Conservation (phyloP, 257 asterid species). For the Nicotiana attenuata region DNA sequence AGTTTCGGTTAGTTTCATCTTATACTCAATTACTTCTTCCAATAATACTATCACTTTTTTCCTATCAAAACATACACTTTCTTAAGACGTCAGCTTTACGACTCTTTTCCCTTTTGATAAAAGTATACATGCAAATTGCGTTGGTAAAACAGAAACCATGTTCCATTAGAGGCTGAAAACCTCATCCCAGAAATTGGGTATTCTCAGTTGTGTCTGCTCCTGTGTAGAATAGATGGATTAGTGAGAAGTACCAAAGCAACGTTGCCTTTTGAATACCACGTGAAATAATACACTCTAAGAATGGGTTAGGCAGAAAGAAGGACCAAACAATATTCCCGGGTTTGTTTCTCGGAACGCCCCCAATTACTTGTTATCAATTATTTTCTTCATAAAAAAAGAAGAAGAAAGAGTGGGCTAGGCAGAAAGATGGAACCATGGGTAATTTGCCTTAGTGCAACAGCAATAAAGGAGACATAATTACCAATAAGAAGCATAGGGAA, state of each 20-base stretch:
- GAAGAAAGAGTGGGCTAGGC: not conserved
- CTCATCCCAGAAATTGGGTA: not conserved
- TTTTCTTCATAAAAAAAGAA: too few relatives aligned
- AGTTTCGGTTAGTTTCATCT: slow-evolving; percentile 60
- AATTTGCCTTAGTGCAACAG: not conserved
- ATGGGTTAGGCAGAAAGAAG: not conserved
- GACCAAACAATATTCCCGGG: too few relatives aligned
- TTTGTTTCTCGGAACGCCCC: too few relatives aligned
- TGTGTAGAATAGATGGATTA: not conserved
- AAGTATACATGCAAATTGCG: not conserved
- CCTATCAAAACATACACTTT: not conserved
- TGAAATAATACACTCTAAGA: not conserved
- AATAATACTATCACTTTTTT: not conserved
- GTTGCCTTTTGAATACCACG: not conserved
- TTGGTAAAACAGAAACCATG: not conserved
- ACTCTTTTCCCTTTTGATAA: not conserved
- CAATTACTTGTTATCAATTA: too few relatives aligned
- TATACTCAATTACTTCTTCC: not conserved
- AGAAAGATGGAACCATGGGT: not conserved
- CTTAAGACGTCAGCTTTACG: not conserved
- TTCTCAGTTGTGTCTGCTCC: not conserved
- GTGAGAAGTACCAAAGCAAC: not conserved
- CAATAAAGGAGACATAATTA: not conserved
- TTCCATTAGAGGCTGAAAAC: not conserved
- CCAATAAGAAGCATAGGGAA: not conserved